These are phyloP conservation scores for Chalciporus sp. DNA, from an alignment of 1,284 basidiomycete species.

Conservation along the genomic window DNA sequence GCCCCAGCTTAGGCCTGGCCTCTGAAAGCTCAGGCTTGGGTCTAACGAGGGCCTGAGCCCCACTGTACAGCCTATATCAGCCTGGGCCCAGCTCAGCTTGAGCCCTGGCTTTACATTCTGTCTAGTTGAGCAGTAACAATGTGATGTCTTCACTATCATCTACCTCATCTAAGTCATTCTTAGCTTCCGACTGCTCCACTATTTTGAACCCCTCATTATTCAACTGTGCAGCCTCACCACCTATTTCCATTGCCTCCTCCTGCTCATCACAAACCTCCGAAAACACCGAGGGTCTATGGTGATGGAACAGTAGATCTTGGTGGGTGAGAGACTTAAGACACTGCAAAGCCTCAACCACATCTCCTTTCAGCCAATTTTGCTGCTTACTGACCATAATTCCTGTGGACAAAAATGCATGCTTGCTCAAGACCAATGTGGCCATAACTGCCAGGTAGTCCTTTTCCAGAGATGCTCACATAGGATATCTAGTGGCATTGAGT, in stretches of 20 bases:
- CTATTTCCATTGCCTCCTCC: no score
- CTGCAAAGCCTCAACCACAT: slow-evolving; percentile 2
- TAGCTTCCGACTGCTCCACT: not conserved
- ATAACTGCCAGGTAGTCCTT: slow-evolving; percentile 2
- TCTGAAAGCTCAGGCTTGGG: no score
- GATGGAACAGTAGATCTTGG: not conserved
- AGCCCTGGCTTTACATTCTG: no score
- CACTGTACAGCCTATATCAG: no score
- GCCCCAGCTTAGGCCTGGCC: no score
- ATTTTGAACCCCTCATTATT: no score
- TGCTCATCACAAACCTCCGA: not conserved
- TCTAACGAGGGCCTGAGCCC: no score
- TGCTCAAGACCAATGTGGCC: not conserved
- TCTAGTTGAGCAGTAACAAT: no score
- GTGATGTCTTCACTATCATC: not conserved
- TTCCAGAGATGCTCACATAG: slow-evolving; percentile 2
- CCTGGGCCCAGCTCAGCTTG: no score
- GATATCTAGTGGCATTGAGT: not conserved
- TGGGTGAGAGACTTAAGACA: slow-evolving; percentile 2
- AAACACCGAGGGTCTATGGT: not conserved
- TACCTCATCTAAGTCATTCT: not conserved
- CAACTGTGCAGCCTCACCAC: no score
- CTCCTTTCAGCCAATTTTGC: slow-evolving; percentile 3
- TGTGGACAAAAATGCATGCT: not conserved
- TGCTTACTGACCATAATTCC: slow-evolving; percentile 5